phyloP scores from a whole-genome alignment of 2,329 filamentous ascomycete genomes.

The Exophiala sp. region DNA sequence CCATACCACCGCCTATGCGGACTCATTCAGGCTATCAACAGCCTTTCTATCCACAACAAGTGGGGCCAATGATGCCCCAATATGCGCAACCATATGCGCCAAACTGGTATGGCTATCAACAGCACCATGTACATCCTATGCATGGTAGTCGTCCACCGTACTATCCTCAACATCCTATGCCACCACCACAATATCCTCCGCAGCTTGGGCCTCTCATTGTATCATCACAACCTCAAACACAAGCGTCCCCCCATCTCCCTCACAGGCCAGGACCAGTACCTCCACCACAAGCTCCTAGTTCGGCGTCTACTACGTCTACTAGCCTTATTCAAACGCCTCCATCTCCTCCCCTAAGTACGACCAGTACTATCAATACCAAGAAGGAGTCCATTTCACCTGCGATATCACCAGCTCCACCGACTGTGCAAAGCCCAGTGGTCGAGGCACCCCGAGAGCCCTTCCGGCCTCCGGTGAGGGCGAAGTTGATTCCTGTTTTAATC shows the following conservation, averaged over 20 bases:
- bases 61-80: constrained; percentile 49
- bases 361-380: constrained; percentile 26
- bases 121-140: constrained; percentile 40
- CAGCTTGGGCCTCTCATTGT: constrained; percentile 22
- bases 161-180: constrained; percentile 41
- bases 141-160: constrained; percentile 41
- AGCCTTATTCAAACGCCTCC: constrained; percentile 36
- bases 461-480: constrained; percentile 45
- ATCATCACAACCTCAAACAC: constrained; percentile 23
- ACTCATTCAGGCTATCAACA: constrained; percentile 58
- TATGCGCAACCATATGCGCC: constrained; percentile 44
- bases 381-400: constrained; percentile 25
- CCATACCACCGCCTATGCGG: constrained; percentile 49
- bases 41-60: constrained; percentile 54
- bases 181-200: constrained; percentile 40
- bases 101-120: constrained; percentile 43
- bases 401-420: constrained; percentile 33
- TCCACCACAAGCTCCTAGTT: constrained; percentile 32
- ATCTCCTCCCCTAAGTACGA: constrained; percentile 26
- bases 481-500: not conserved
- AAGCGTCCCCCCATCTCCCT: constrained; percentile 23
- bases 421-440: constrained; percentile 24
- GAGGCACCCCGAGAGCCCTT: constrained; percentile 42
- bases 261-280: constrained; percentile 18
- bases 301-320: constrained; percentile 31